Evolutionary conservation across 345 rosid species (phyloP), one percentile per base, ranked within the genome.

Genomic region (Hibiscus mutabilis): DNA sequence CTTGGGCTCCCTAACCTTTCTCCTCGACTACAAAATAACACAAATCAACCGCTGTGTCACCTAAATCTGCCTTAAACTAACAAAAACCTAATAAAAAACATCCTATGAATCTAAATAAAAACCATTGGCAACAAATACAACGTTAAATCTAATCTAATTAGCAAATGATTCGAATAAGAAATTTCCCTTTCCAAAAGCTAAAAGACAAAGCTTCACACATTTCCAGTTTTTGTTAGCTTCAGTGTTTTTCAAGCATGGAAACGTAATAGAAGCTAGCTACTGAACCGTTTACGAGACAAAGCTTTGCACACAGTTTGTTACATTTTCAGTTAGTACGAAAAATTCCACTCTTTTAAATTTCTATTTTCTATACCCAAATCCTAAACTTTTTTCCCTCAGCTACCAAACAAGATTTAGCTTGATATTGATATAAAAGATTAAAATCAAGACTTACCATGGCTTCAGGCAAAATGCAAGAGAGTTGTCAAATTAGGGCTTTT

Each of bases 1-100:
- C 90, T 93, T 93, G 16, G 95, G 95, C 79, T 93, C 98, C 67
- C 91, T 88, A 0, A 76, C 80, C 84, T 84, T 92, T 73, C 84
- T 87, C 82, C 68, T 88, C 49, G 98, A 90, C 98, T 92, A 78
- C 15, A 60, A 73, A 40, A 33, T 46, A 44, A 14, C 66, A 46
- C 2, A 71, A 25, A 46, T 42, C 24, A 59, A 25, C 5, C 4
- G 4, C n/a, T 2, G 29, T 2, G 1, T 29, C 59, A 67, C 16
- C 15, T 25, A 65, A 42, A 19, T 42, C 52, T 21, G n/a, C 22
- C 24, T 3, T 37, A 18, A 37, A 11, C 29, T 40, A 64, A 37
- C 11, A 13, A 19, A 37, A 63, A 40, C 40, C 46, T 40, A 10
- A 40, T 40, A 40, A 40, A 40, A 40, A 40, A 8, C 2, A 40